Evolutionary conservation across 1,284 basidiomycete genomes (phyloP).

Genomic region (Heliocybe sulcata): DNA sequence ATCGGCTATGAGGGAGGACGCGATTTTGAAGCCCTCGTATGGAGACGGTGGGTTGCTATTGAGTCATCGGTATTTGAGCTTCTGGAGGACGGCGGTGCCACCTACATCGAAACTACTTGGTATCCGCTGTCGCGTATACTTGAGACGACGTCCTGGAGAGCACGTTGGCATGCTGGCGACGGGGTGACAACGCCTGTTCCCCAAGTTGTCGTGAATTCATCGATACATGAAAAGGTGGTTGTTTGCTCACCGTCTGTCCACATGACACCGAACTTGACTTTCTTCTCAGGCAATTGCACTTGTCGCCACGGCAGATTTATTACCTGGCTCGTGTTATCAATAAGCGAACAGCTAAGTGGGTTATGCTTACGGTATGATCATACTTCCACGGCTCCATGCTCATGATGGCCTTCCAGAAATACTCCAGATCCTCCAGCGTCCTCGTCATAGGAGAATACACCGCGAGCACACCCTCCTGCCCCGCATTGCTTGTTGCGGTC

Average conservation of each 20-base stretch:
- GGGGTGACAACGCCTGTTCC: conserved; percentile 38
- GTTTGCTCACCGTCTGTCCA: conserved; percentile 39
- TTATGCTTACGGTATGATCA: conserved; percentile 39
- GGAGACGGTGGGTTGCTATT: conserved; percentile 23
- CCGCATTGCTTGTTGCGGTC: conserved; percentile 37
- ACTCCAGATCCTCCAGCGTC: conserved; percentile 58
- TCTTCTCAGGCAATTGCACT: conserved; percentile 35
- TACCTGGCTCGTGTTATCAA: conserved; percentile 26
- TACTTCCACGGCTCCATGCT: conserved; percentile 54
- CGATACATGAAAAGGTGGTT: not conserved
- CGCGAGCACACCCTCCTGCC: conserved; percentile 54
- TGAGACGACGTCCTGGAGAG: conserved; percentile 41
- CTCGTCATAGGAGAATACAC: conserved; percentile 66
- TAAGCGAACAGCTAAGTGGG: not conserved
- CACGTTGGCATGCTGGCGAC: conserved; percentile 53
- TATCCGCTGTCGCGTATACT: conserved; percentile 42
- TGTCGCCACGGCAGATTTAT: conserved; percentile 49
- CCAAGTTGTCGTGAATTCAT: conserved; percentile 17
- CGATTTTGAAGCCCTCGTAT: conserved; percentile 29
- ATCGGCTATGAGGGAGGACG: conserved; percentile 31
- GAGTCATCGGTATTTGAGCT: not conserved
- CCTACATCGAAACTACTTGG: conserved; percentile 42
- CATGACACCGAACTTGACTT: conserved; percentile 45
- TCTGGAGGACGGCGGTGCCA: conserved; percentile 2
- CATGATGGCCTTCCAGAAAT: conserved; percentile 53